Base-by-base conservation (phyloP, 202 grass and related monocot genomes). In the Musa balbisiana region DNA sequence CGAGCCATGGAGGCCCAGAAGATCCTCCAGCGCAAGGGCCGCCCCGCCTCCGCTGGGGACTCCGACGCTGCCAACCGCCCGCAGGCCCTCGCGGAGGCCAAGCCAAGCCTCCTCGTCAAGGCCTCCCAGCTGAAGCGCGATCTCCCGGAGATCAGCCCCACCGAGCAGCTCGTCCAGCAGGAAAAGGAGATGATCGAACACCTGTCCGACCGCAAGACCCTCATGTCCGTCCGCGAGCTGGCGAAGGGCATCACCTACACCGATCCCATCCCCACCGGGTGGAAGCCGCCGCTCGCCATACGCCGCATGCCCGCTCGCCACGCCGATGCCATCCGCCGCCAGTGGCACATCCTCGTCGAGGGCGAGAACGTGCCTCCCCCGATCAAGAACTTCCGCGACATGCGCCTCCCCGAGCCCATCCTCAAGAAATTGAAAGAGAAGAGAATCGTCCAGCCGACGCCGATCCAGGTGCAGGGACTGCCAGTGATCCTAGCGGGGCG, bases 391-490 rank as follows among this genome's bases (percentile, higher is more conserved):
- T 97, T 97, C 82, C 74, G 81, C 2, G 84, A 97, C 68, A 91
- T 97, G 78, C 81, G 82, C 26, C 73, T 97, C 43, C 93, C 93
- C 10, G 90, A 97, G 25, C 90, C 90, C 64, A 56, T 69, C 23
- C 82, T 97, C 49, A 80, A 79, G 72, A 87, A 83, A 54, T 84
- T 97, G 58, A 84, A 82, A 19, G 93, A 97, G 76, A 92, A 83
- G 75, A 90, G 88, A 23, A 97, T 93, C 76, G 69, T 92, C 26
- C 93, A 89, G 72, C 93, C 93, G 17, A 97, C 93, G 9, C 93
- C 93, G 1, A 97, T 97, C 83, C 93, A 97, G 86, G 93, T 97
- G 74, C 93, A 97, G 68, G 93, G 93, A 0, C 80, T 97, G 0
- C 93, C 93, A 0, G 88, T 97, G 0, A 79, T 89, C 80, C 88